phyloP scores from a whole-genome alignment of 2,329 filamentous ascomycete genomes.

The Dothidotthia symphoricarpi region DNA sequence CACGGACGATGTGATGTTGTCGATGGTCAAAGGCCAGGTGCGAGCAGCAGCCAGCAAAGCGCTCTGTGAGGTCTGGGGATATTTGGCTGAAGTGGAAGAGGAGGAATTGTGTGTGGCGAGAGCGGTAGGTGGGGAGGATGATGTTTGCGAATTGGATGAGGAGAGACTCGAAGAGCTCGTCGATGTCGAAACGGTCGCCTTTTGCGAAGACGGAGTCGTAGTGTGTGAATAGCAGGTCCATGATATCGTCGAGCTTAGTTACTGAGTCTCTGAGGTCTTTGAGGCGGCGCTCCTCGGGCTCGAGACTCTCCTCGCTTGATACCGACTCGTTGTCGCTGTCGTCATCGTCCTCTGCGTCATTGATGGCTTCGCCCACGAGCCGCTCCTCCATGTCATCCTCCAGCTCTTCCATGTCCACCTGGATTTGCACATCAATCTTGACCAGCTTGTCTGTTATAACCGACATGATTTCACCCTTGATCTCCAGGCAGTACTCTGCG shows the following conservation, averaged over 20 bases:
- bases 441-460: slow-evolving; percentile 83
- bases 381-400: slow-evolving; percentile 83
- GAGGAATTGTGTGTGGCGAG: slow-evolving; percentile 90
- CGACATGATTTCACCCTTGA: slow-evolving; percentile 77
- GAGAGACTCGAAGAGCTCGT: slow-evolving; percentile 73
- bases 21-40: slow-evolving; percentile 67
- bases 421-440: slow-evolving; percentile 93
- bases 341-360: slow-evolving; percentile 49
- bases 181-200: slow-evolving; percentile 63
- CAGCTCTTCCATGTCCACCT: slow-evolving; percentile 86
- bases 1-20: slow-evolving; percentile 66
- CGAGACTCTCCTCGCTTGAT: slow-evolving; percentile 60
- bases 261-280: slow-evolving; percentile 77
- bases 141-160: slow-evolving; percentile 83
- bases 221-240: slow-evolving; percentile 82
- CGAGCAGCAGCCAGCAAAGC: slow-evolving; percentile 76
- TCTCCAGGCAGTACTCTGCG: slow-evolving; percentile 71
- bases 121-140: slow-evolving; percentile 87
- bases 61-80: slow-evolving; percentile 73
- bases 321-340: slow-evolving; percentile 70
- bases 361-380: slow-evolving; percentile 59
- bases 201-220: slow-evolving; percentile 72
- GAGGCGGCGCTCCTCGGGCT: slow-evolving; percentile 60
- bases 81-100: slow-evolving; percentile 93
- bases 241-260: slow-evolving; percentile 84